Evolutionary conservation across 192 early-diverging fungal species (phyloP).

Genomic region (Coemansia javaensis): DNA sequence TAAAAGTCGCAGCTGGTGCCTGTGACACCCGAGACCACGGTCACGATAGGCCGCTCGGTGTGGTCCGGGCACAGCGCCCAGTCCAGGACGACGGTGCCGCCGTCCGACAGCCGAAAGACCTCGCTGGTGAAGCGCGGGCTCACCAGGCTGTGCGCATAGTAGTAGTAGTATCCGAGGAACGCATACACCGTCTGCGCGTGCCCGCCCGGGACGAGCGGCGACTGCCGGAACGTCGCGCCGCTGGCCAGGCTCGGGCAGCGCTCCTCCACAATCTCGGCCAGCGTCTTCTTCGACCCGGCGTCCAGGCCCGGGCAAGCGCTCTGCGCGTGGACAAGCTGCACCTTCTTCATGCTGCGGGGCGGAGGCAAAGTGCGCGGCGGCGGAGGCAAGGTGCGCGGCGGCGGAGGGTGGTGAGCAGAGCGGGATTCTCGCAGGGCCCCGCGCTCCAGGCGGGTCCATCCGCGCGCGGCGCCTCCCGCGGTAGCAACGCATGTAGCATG

Average conservation of each 20-base stretch:
- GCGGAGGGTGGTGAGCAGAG: too few species aligned
- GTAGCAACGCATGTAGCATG: too few species aligned
- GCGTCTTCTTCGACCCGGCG: slow-evolving; percentile 4
- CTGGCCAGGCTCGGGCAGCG: slow-evolving; percentile 57
- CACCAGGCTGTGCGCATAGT: slow-evolving; percentile 46
- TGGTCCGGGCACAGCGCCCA: slow-evolving; percentile 65
- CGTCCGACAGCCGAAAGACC: slow-evolving; percentile 70
- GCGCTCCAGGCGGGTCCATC: too few species aligned
- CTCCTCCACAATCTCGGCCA: slow-evolving; percentile 25
- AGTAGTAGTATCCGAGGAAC: slow-evolving; percentile 44
- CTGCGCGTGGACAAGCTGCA: slow-evolving; percentile 30
- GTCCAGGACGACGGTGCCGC: slow-evolving; percentile 81
- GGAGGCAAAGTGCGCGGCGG: not conserved
- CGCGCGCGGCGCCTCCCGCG: too few species aligned
- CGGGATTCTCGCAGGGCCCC: too few species aligned
- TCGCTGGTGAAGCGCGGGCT: slow-evolving; percentile 47
- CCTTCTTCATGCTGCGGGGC: slow-evolving; percentile 15
- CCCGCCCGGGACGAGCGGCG: slow-evolving; percentile 67
- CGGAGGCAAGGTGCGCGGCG: not conserved
- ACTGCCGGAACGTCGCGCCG: slow-evolving; percentile 56
- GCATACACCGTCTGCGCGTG: slow-evolving; percentile 69
- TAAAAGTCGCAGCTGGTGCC: slow-evolving; percentile 91
- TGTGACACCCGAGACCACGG: slow-evolving; percentile 85
- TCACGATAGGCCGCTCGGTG: slow-evolving; percentile 64
- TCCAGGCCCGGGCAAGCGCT: slow-evolving; percentile 3